These are phyloP conservation scores for Malus sieversii DNA, from an alignment of 306 rosid genomes.

Conservation along the genomic window DNA sequence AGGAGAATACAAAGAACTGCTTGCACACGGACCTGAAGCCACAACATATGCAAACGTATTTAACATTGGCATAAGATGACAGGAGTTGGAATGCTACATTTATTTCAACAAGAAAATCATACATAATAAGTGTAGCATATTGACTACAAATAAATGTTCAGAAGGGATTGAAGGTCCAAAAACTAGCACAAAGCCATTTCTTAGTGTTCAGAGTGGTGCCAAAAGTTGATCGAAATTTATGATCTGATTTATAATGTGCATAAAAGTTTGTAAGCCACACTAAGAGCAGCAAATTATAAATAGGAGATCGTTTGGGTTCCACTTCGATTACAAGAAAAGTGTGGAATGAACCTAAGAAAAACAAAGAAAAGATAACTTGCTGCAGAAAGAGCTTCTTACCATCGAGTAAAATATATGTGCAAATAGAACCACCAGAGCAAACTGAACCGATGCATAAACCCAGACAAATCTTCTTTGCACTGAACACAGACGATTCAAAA, in stretches of 20 bases:
- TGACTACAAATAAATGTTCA: neutral
- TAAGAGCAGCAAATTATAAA: neutral
- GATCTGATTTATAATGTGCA: neutral
- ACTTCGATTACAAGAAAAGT: neutral
- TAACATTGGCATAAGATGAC: neutral
- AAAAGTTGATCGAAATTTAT: too few relatives aligned
- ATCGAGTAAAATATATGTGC: conserved; percentile 78
- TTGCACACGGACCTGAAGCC: conserved; percentile 60
- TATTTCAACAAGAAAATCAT: neutral
- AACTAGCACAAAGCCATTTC: neutral
- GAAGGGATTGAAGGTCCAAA: neutral
- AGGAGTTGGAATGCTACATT: neutral
- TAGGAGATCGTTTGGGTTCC: neutral
- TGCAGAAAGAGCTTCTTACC: conserved; percentile 43
- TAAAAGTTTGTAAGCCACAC: neutral
- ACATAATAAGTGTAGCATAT: neutral
- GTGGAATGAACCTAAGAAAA: neutral
- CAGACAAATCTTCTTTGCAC: conserved; percentile 76
- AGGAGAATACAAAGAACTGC: conserved; percentile 75
- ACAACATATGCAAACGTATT: neutral
- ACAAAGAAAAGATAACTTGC: conserved; percentile 4
- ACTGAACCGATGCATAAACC: conserved; percentile 76
- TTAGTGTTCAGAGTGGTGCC: neutral
- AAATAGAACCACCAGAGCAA: conserved; percentile 73
- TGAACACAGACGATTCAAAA: conserved; percentile 21